phyloP scores from a whole-genome alignment of 176 grass and related monocot genomes.

The Typha latifolia region DNA sequence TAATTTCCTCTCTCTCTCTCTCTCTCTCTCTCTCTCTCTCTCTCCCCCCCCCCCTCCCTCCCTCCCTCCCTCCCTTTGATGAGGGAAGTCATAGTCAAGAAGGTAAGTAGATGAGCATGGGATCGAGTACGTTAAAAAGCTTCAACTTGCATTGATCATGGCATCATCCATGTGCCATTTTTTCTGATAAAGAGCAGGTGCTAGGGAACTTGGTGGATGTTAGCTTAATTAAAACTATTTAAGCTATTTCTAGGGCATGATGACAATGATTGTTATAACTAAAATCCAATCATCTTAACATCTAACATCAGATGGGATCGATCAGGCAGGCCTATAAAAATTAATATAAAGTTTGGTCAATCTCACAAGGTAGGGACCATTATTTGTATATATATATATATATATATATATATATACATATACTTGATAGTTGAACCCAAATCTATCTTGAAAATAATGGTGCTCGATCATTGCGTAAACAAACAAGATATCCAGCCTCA shows the following conservation, averaged over 20 bases:
- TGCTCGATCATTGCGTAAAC: neutral
- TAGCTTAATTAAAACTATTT: neutral
- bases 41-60: neutral
- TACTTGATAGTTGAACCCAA: neutral
- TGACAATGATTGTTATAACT: neutral
- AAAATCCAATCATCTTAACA: neutral
- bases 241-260: neutral
- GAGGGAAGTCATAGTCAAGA: neutral
- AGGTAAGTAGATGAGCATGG: neutral
- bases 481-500: neutral
- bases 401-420: too few relatives aligned
- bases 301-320: neutral
- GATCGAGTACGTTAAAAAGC: neutral
- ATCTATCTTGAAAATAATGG: neutral
- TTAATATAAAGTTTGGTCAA: neutral
- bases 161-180: slow-evolving; percentile 3
- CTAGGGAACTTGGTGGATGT: neutral
- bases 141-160: neutral
- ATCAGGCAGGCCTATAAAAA: neutral
- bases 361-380: neutral
- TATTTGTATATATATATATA: neutral
- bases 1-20: neutral
- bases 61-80: neutral
- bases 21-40: neutral
- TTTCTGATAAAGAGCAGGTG: neutral